Conservation (phyloP, 768 basidiomycete species). For the Dacryopinax spathularia region DNA sequence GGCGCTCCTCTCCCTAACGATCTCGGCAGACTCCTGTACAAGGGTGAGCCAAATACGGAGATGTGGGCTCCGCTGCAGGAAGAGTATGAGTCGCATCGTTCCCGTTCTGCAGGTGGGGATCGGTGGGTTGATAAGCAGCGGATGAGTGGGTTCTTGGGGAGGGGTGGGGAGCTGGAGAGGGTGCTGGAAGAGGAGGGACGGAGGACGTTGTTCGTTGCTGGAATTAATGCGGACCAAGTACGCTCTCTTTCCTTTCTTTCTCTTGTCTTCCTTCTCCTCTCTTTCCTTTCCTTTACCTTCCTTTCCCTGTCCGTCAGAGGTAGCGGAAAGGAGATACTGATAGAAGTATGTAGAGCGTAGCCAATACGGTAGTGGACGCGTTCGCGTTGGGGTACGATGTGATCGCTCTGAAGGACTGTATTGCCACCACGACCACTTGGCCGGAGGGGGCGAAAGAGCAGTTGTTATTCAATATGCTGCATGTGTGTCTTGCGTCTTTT, state of each 20-base stretch:
- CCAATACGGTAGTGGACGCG: conserved; percentile 48
- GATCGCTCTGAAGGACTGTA: conserved; percentile 41
- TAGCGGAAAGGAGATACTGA: no score
- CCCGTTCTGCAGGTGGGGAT: no score
- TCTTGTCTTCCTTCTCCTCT: background rate
- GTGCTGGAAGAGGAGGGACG: conserved; percentile 50
- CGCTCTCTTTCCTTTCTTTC: background rate
- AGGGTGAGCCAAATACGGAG: conserved; percentile 42
- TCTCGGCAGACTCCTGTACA: conserved; percentile 46
- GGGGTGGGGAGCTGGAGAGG: conserved; percentile 44
- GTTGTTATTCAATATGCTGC: conserved; percentile 39
- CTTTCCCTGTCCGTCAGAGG: no score
- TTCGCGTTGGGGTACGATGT: conserved; percentile 53
- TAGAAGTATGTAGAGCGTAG: conserved; percentile 46
- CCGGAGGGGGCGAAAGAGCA: conserved; percentile 43
- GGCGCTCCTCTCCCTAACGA: conserved; percentile 38
- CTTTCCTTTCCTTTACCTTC: no score
- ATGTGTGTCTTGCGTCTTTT: conserved; percentile 31
- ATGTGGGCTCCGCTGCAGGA: conserved; percentile 50
- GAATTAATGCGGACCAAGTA: conserved; percentile 56
- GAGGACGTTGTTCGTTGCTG: conserved; percentile 45
- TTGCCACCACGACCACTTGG: conserved; percentile 52
- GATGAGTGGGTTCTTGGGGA: conserved; percentile 55
- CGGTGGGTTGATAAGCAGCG: conserved; percentile 62
- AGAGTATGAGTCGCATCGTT: conserved; percentile 38